Conservation (phyloP, 202 grass and related monocot species). For the Schoenoplectus triqueter region DNA sequence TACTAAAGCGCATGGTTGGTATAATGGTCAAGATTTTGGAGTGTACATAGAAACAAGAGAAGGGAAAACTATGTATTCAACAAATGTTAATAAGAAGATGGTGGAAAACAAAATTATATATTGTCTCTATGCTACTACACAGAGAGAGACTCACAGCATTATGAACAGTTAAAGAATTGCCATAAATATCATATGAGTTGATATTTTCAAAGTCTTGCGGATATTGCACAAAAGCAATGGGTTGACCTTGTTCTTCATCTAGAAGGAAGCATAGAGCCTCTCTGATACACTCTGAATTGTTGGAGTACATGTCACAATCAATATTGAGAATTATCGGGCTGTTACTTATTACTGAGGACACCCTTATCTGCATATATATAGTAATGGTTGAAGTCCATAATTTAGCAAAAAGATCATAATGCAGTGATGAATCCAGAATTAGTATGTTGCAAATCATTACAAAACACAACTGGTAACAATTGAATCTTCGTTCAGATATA, state of each 20-base stretch:
- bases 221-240: constrained; percentile 55
- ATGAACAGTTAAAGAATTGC: constrained; percentile 44
- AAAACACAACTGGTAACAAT: not conserved
- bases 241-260: constrained; percentile 57
- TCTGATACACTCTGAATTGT: constrained; percentile 54
- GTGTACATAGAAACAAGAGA: not conserved
- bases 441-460: not conserved
- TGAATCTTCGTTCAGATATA: not conserved
- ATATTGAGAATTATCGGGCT: constrained; percentile 68
- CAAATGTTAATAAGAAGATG: not conserved
- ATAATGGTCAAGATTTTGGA: not conserved
- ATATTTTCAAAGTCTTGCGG: constrained; percentile 60
- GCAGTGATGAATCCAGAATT: not conserved
- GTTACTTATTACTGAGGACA: constrained; percentile 69
- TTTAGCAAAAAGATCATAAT: not conserved
- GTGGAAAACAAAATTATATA: not conserved
- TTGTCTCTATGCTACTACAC: not conserved
- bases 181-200: constrained; percentile 55
- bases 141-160: constrained; percentile 38
- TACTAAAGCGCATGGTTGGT: not conserved
- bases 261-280: constrained; percentile 65
- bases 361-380: constrained; percentile 56
- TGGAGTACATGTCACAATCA: constrained; percentile 81
- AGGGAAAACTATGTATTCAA: not conserved
- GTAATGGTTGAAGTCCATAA: constrained; percentile 3